These are phyloP conservation scores for Cephalotrichum gorgonifer DNA, from an alignment of 2,329 filamentous ascomycete species.

Conservation along the genomic window DNA sequence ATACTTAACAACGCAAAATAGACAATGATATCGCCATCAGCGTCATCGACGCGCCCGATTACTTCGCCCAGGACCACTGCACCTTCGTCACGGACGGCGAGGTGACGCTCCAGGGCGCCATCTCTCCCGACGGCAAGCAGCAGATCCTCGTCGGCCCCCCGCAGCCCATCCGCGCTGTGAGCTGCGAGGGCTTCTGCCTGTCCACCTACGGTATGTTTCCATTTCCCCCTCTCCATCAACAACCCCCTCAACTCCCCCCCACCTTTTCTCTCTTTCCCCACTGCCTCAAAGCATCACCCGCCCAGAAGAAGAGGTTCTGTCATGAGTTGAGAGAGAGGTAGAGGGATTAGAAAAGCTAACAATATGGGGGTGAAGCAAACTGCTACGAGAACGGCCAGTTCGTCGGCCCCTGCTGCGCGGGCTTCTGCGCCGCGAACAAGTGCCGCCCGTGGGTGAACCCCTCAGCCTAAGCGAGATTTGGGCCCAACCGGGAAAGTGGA, in stretches of 20 bases:
- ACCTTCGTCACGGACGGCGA: conserved; percentile 27
- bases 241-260: not conserved
- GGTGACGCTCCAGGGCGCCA: conserved; percentile 13
- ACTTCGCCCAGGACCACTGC: conserved; percentile 29
- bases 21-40: conserved; percentile 27
- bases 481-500: too few relatives aligned
- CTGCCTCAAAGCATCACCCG: not conserved
- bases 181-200: conserved; percentile 31
- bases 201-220: conserved; percentile 21
- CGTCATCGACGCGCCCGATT: conserved; percentile 31
- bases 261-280: not conserved
- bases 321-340: not conserved
- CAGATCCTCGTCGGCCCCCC: conserved; percentile 34
- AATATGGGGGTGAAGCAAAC: too few relatives aligned
- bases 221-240: not conserved
- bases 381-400: conserved; percentile 25
- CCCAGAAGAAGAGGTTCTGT: not conserved
- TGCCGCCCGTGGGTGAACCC: conserved; percentile 23
- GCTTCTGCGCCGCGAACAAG: conserved; percentile 28
- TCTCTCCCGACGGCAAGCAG: conserved; percentile 19
- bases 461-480: not conserved
- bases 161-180: conserved; percentile 29
- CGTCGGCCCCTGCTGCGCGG: conserved; percentile 30
- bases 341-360: too few relatives aligned
- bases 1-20: conserved; percentile 11